Conservation (phyloP, 306 rosid species). For the Trifolium pratense region DNA sequence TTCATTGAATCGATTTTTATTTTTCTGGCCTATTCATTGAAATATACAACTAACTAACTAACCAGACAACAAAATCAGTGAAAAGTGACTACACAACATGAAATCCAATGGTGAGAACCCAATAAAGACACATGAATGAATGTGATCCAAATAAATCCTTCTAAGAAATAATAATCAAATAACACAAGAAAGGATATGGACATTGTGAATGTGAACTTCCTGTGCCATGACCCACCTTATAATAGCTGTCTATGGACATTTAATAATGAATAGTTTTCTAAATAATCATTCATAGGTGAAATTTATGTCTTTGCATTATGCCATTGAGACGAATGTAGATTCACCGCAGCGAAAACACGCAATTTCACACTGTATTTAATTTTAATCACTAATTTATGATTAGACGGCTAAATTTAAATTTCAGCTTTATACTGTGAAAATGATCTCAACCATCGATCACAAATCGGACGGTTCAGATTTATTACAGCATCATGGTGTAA, state of each 20-base stretch:
- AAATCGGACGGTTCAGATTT: too few relatives aligned
- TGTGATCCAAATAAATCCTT: conserved; percentile 40
- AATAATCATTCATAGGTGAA: conserved; percentile 43
- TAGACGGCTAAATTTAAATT: too few relatives aligned
- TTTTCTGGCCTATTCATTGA: background rate
- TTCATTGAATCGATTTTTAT: background rate
- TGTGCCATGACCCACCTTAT: conserved; percentile 42
- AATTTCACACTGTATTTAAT: too few relatives aligned
- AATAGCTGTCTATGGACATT: conserved; percentile 50
- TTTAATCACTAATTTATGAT: too few relatives aligned
- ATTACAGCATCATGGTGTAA: too few relatives aligned
- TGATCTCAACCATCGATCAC: too few relatives aligned
- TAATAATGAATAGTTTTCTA: conserved; percentile 48
- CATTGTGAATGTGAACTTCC: conserved; percentile 28
- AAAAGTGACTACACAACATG: conserved; percentile 44
- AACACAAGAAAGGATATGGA: background rate
- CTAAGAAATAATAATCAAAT: conserved; percentile 13
- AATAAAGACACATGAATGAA: conserved; percentile 17
- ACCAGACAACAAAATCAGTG: conserved; percentile 42
- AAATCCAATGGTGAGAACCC: conserved; percentile 33
- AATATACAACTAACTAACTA: conserved; percentile 29
- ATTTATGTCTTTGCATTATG: conserved; percentile 59
- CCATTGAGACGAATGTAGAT: conserved; percentile 46
- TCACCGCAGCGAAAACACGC: too few relatives aligned
- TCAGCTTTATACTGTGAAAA: too few relatives aligned